phyloP scores from a whole-genome alignment of 306 rosid genomes.

The Canavalia gladiata region DNA sequence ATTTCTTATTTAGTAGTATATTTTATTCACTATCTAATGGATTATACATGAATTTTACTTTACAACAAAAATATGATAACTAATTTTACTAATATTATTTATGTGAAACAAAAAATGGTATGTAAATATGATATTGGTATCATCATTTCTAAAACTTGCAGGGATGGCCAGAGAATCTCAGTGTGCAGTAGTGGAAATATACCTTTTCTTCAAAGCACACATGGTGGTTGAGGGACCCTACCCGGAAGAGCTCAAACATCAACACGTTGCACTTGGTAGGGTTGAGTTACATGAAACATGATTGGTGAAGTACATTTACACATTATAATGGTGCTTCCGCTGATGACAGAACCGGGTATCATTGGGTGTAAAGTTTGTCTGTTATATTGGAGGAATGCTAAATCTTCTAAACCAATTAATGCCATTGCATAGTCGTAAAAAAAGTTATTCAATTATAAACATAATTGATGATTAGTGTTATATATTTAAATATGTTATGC shows the following conservation, averaged over 20 bases:
- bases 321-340: conserved; percentile 6
- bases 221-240: conserved; percentile 30
- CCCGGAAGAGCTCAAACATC: background rate
- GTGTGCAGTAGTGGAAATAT: conserved; percentile 24
- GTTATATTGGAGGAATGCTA: conserved; percentile 1
- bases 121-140: background rate
- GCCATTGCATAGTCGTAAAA: too few relatives aligned
- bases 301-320: conserved; percentile 35
- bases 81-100: too few relatives aligned
- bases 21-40: too few relatives aligned
- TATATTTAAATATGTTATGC: too few relatives aligned
- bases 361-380: conserved; percentile 32
- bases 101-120: background rate
- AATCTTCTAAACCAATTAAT: background rate
- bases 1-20: too few relatives aligned
- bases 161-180: conserved; percentile 18
- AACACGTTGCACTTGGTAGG: conserved; percentile 47
- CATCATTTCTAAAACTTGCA: background rate
- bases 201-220: conserved; percentile 1
- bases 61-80: too few relatives aligned
- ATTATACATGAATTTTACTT: too few relatives aligned
- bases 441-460: too few relatives aligned
- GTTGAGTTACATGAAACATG: conserved; percentile 27
- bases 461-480: too few relatives aligned
- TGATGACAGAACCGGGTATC: conserved; percentile 34